Conservation (phyloP, 176 grass and related monocot genomes). For the Canna indica region DNA sequence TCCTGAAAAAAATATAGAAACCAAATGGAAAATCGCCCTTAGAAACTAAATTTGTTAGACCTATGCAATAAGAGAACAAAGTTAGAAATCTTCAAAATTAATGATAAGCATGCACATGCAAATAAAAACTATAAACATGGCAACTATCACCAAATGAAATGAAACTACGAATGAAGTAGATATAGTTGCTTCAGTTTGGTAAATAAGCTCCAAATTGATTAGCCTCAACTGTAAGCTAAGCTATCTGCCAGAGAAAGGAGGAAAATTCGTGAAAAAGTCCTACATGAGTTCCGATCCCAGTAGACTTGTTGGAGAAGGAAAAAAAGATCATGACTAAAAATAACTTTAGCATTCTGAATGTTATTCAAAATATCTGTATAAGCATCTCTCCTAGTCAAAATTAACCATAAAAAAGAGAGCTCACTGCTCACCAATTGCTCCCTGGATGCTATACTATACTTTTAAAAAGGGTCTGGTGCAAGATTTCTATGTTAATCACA, state of each 20-base stretch:
- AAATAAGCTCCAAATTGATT: background rate
- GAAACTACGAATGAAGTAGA: background rate
- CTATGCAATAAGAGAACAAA: background rate
- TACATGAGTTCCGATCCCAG: no score
- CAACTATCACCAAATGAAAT: background rate
- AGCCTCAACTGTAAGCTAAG: background rate
- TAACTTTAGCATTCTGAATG: background rate
- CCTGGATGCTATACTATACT: no score
- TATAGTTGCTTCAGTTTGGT: background rate
- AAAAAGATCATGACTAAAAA: no score
- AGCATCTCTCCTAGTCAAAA: background rate
- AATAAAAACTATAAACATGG: background rate
- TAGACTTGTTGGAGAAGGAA: no score
- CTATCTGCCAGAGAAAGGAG: background rate
- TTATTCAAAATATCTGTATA: background rate
- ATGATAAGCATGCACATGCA: background rate
- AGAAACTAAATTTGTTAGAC: background rate
- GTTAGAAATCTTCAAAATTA: background rate
- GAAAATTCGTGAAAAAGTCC: background rate
- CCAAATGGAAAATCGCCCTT: background rate
- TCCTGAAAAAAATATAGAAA: slow-evolving; percentile 36
- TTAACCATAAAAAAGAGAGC: background rate
- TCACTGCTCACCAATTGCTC: no score
- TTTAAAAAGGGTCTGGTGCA: no score
- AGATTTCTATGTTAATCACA: no score